Evolutionary conservation across 495 filamentous ascomycete species (phyloP).

Genomic region (Penicillium argentinense): DNA sequence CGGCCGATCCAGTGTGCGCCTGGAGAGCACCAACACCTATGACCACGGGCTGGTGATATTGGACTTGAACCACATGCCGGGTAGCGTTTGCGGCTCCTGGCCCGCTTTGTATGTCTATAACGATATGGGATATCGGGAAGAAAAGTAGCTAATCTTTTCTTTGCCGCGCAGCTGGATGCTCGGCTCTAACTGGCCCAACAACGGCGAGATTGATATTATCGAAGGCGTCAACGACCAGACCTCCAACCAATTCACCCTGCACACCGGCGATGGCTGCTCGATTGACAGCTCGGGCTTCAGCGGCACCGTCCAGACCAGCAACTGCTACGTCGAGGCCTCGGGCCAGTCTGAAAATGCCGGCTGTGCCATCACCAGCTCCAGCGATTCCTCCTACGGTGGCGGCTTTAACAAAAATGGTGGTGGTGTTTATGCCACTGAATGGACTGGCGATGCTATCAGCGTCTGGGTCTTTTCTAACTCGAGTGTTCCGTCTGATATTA

Average conservation of each 20-base stretch:
- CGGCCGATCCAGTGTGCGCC: conserved; percentile 56
- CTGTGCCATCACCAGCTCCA: conserved; percentile 47
- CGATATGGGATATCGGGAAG: no score
- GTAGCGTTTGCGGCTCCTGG: conserved; percentile 56
- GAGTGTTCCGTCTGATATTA: conserved; percentile 54
- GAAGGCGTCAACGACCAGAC: conserved; percentile 62
- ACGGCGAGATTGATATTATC: conserved; percentile 74
- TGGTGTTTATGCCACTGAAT: conserved; percentile 65
- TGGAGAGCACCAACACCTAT: conserved; percentile 54
- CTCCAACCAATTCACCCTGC: conserved; percentile 63
- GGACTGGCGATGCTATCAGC: conserved; percentile 56
- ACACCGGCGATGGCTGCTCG: conserved; percentile 60
- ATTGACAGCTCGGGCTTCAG: conserved; percentile 49
- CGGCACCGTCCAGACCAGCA: conserved; percentile 35
- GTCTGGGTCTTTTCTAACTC: conserved; percentile 59
- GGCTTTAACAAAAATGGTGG: conserved; percentile 59
- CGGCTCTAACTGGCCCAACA: conserved; percentile 62
- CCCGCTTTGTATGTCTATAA: conserved; percentile 60
- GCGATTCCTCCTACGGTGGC: conserved; percentile 47
- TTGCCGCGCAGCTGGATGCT: conserved; percentile 54
- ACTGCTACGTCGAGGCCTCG: conserved; percentile 55
- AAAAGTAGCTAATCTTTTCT: neutral
- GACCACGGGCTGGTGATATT: conserved; percentile 57
- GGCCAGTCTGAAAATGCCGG: conserved; percentile 49
- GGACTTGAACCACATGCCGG: conserved; percentile 59